Base-by-base conservation (phyloP, 1,139 yeast genomes). In the Protomyces inouyei region DNA sequence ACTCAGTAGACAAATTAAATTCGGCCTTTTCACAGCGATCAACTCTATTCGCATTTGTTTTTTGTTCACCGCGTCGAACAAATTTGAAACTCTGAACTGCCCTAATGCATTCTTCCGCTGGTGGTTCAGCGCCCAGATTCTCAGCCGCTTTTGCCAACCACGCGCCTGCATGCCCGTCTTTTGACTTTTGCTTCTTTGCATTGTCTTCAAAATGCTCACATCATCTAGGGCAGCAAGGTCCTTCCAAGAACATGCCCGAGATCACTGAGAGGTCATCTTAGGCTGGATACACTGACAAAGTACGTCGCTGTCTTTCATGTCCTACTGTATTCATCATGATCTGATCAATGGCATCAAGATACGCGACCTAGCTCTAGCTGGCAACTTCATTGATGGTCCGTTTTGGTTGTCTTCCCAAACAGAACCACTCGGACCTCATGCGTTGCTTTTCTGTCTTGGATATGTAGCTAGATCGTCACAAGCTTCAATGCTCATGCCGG, bases 131-230 rank as follows among this genome's bases (percentile, higher is more conserved):
- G 3, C 97, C 99, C 65, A 95, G 79, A 65, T 93, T 98, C 61
- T 87, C 95, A 0, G 98, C 98, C 0, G 97, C 97, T 72, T 90
- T 86, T 67, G 83, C 82, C 66, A 91, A 79, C 97, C 98, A 92
- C 35, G 83, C 79, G 52, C 60, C 57, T 40, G 57, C 52, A 36
- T 48, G 46, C 36, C 63, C 60, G 16, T 53, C 35, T 48, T 43
- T 12, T 32, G 55, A 32, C 57, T 55, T 16, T 38, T 53, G 23
- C 56, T 53, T n/a, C 57, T 51, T 32, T 5, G 45, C 52, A 36
- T 66, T 57, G 2, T 60, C 78, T 55, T 0, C 14, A 18, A 23
- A 1, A 40, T 4, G 9, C 21, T 12, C 1, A 10, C n/a, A 16
- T 35, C 23, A 51, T 8, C 28, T 28, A 59, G 63, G 63, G 14